Conservation (phyloP, 257 asterid genomes). For the Anisodus acutangulus region DNA sequence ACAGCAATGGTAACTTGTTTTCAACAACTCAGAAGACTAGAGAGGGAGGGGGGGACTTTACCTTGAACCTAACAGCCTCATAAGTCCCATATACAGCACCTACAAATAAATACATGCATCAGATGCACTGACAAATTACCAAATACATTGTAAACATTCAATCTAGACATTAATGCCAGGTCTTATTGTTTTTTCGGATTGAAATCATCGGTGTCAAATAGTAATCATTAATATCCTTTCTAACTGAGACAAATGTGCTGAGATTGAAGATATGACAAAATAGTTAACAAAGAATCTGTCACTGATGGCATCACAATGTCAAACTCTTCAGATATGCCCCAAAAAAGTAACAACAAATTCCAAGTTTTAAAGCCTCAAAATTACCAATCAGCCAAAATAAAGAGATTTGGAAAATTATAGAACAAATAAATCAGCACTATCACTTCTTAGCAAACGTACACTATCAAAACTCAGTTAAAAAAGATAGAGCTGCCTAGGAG, state of each 20-base stretch:
- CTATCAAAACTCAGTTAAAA: neutral
- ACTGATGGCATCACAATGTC: slow-evolving; percentile 22
- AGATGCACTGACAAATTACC: neutral
- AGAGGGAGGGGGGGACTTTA: slow-evolving; percentile 18
- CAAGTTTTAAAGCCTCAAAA: slow-evolving; percentile 3
- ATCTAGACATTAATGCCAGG: neutral
- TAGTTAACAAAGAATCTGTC: neutral
- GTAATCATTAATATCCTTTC: neutral
- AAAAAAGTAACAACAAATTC: neutral
- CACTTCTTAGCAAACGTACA: slow-evolving; percentile 7
- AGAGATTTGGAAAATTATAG: neutral
- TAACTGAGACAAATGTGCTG: slow-evolving; percentile 4
- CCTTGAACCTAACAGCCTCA: slow-evolving; percentile 50
- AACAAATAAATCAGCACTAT: neutral
- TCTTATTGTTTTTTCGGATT: neutral
- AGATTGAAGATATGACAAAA: slow-evolving; percentile 1
- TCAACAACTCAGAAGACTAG: neutral
- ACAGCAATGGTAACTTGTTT: neutral
- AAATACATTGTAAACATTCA: neutral
- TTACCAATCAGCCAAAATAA: neutral
- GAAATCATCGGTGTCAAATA: neutral
- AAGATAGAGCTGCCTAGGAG: neutral
- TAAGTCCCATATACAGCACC: slow-evolving; percentile 53
- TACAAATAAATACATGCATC: slow-evolving; percentile 33
- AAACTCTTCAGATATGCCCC: neutral